A percentile compares a stretch with the other conserved stretches of the same genome.
Evolutionary conservation across 2,329 filamentous ascomycete genomes (phyloP).

Genomic region (Verticillium dahliae): DNA sequence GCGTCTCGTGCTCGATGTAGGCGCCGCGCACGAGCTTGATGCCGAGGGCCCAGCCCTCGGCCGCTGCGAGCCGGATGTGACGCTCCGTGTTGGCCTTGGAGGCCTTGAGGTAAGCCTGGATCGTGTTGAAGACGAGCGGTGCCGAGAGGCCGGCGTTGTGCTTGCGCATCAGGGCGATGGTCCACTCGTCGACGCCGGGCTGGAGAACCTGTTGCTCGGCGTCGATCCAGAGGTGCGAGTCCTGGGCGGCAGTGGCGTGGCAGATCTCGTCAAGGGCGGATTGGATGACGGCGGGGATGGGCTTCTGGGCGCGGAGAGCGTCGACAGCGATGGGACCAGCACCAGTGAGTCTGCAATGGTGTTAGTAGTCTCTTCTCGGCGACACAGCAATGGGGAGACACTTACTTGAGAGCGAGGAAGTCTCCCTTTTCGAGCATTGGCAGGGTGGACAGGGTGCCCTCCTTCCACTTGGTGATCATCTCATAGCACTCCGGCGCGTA

Average conservation of each 20-base stretch:
- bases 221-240: conserved; percentile 36
- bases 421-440: conserved; percentile 25
- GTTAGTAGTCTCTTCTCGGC: neutral
- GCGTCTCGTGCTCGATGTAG: conserved; percentile 43
- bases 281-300: conserved; percentile 32
- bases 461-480: conserved; percentile 29
- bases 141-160: conserved; percentile 30
- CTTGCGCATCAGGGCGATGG: conserved; percentile 26
- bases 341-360: conserved; percentile 28
- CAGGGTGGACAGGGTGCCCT: conserved; percentile 22
- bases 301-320: conserved; percentile 25
- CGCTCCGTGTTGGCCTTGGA: conserved; percentile 32
- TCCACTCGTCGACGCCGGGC: conserved; percentile 24
- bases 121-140: conserved; percentile 40
- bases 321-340: conserved; percentile 31
- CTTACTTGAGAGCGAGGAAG: conserved; percentile 30
- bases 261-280: conserved; percentile 33
- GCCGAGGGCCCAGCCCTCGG: conserved; percentile 43
- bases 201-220: conserved; percentile 40
- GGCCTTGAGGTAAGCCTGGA: conserved; percentile 49
- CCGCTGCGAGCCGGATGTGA: conserved; percentile 36
- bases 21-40: conserved; percentile 52
- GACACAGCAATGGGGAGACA: neutral
- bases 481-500: conserved; percentile 14
- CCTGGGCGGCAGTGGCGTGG: conserved; percentile 26